Base-by-base conservation (phyloP, 2,329 filamentous ascomycete genomes). In the Trichoderma guizhouense region DNA sequence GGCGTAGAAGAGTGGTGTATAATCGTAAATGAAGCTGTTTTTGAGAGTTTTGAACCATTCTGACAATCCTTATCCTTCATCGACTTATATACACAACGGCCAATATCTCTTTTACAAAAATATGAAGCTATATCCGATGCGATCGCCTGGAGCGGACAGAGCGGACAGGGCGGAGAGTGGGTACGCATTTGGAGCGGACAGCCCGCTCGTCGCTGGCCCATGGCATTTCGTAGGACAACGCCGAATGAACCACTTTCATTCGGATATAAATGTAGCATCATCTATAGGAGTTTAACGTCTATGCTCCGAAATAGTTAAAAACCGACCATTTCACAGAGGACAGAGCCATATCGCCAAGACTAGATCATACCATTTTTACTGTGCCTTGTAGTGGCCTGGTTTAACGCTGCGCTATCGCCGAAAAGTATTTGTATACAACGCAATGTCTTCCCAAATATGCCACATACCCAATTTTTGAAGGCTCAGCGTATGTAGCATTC, bases 311-410 rank as follows among this genome's bases (percentile, higher is more conserved):
- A 24, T 21, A 14, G 5, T 7, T 7, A 53, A 53, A 24, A 24
- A 0, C 11, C n/a, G n/a, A 53, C 7, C n/a, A 24, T 0, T 24
- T 53, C 2, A 53, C 11, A 21, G 0, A 24, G 0, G 1, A 3
- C 1, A 24, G 9, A 53, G 3, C 11, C 21, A 24, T 14, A 24
- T 24, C 1, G 47, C 47, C 21, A 21, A 14, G 47, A 1, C 11
- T 5, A 3, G n/a, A 21, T 51, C n/a, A 53, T 53, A 14, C 9
- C 9, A 24, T 53, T 21, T 2, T 12, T 3, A 3, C 9, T 21
- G n/a, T 0, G 43, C 43, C 12, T 21, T 12, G 18, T 5, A 3
- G 14, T 18, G 18, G 15, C 39, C 18, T 9, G 3, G 7, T 43
- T 43, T 43, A n/a, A 1, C n/a, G 5, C n/a, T 51, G 2, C 21